Percentiles rank a stretch among this genome's conserved stretches.
Evolutionary conservation across 2,329 filamentous ascomycete species (phyloP).

Genomic region (Aspergillus piperis): DNA sequence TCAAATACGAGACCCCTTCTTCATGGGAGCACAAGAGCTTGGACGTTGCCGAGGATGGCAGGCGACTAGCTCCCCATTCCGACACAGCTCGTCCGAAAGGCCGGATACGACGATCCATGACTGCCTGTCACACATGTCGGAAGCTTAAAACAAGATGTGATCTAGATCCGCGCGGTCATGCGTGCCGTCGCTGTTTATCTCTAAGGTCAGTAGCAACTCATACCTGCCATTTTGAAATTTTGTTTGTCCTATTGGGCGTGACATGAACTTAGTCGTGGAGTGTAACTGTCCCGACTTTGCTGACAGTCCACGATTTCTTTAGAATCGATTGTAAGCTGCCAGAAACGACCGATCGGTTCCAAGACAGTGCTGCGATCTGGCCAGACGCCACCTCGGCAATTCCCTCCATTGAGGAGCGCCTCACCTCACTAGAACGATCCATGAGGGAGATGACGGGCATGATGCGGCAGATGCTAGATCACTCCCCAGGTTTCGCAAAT

Average conservation of each 20-base stretch:
- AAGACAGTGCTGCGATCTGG: slow-evolving; percentile 35
- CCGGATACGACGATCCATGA: slow-evolving; percentile 40
- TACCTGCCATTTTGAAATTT: not conserved
- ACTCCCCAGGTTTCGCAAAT: slow-evolving; percentile 23
- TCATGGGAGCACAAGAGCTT: slow-evolving; percentile 33
- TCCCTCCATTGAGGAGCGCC: slow-evolving; percentile 37
- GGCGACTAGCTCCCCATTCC: slow-evolving; percentile 22
- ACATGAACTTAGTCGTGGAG: not conserved
- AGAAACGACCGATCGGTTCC: slow-evolving; percentile 36
- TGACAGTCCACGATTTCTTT: slow-evolving; percentile 13
- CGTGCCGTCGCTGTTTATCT: slow-evolving; percentile 40
- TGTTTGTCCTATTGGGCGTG: not conserved
- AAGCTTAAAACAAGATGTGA: slow-evolving; percentile 42
- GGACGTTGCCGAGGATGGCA: slow-evolving; percentile 26
- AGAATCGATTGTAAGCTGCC: slow-evolving; percentile 40
- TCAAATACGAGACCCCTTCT: slow-evolving; percentile 23
- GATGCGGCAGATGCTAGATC: slow-evolving; percentile 35
- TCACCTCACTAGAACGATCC: slow-evolving; percentile 33
- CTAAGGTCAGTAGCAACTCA: slow-evolving; percentile 27
- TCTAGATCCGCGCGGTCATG: slow-evolving; percentile 37
- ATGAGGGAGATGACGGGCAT: slow-evolving; percentile 40
- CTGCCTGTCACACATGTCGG: slow-evolving; percentile 40
- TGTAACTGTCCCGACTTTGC: not conserved
- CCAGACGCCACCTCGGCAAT: slow-evolving; percentile 33
- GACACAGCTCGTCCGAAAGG: slow-evolving; percentile 31